Conservation (phyloP, 306 rosid genomes). For the Lathyrus aphaca region DNA sequence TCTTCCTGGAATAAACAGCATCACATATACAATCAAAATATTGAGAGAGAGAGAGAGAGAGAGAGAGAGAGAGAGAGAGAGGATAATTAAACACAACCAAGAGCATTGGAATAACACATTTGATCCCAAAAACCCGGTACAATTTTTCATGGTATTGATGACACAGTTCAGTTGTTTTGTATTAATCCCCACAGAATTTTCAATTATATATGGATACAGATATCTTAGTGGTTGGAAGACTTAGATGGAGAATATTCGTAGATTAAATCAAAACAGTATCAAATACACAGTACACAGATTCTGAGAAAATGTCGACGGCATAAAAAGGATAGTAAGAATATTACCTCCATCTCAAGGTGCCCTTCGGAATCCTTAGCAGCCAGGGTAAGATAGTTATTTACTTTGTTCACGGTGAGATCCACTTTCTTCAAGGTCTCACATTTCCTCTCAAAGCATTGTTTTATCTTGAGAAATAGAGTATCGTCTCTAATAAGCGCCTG, state of each 20-base stretch:
- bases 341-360: constrained; percentile 61
- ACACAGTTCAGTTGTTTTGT: constrained; percentile 24
- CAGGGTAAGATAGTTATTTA: constrained; percentile 50
- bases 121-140: constrained; percentile 21
- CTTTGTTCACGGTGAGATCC: constrained; percentile 59
- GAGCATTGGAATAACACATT: constrained; percentile 23
- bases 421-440: constrained; percentile 61
- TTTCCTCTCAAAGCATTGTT: constrained; percentile 66
- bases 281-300: constrained; percentile 5
- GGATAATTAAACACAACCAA: constrained; percentile 17
- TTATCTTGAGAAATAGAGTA: constrained; percentile 52
- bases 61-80: neutral
- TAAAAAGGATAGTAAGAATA: constrained; percentile 17
- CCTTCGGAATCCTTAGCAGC: constrained; percentile 52
- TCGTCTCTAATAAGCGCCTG: constrained; percentile 65
- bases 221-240: constrained; percentile 21
- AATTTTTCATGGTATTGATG: constrained; percentile 18
- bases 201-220: constrained; percentile 28
- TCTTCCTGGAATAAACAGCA: constrained; percentile 55
- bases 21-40: constrained; percentile 2
- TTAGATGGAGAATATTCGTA: constrained; percentile 7
- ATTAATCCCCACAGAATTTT: constrained; percentile 17
- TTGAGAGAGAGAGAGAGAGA: neutral
- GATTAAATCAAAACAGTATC: neutral
- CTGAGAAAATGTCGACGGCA: constrained; percentile 13